These are phyloP conservation scores for Pyrenophora graminea DNA, from an alignment of 2,329 filamentous ascomycete species.

Conservation along the genomic window DNA sequence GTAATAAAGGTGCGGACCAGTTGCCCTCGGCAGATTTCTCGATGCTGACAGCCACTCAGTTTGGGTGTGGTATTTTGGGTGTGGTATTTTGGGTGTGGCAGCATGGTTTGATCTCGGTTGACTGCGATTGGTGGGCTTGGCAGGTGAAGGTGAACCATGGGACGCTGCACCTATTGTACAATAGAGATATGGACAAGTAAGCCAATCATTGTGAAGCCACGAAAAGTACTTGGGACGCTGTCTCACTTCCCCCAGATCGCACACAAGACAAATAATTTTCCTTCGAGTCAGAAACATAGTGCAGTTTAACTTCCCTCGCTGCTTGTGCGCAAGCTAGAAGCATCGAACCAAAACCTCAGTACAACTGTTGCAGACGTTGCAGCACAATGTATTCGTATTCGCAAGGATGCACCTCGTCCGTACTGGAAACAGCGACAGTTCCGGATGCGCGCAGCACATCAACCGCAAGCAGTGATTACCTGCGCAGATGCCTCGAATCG, in stretches of 20 bases:
- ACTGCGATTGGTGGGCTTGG: background rate
- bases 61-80: background rate
- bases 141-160: constrained; percentile 4
- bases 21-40: too few relatives aligned
- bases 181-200: constrained; percentile 9
- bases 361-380: too few relatives aligned
- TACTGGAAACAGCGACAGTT: background rate
- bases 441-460: background rate
- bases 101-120: background rate
- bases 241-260: background rate
- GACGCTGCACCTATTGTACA: too few relatives aligned
- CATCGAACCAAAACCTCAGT: too few relatives aligned
- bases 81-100: background rate
- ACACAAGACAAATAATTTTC: too few relatives aligned
- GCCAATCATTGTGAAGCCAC: constrained; percentile 3
- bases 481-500: constrained; percentile 16
- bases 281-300: too few relatives aligned
- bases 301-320: too few relatives aligned
- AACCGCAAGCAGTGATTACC: background rate
- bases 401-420: constrained; percentile 15
- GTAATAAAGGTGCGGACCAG: too few relatives aligned
- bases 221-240: constrained; percentile 11
- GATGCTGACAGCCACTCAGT: background rate
- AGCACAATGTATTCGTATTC: constrained; percentile 13
- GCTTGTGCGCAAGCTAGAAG: too few relatives aligned